Evolutionary conservation across 495 filamentous ascomycete species (phyloP).

Genomic region (Recurvomyces mirabilis): DNA sequence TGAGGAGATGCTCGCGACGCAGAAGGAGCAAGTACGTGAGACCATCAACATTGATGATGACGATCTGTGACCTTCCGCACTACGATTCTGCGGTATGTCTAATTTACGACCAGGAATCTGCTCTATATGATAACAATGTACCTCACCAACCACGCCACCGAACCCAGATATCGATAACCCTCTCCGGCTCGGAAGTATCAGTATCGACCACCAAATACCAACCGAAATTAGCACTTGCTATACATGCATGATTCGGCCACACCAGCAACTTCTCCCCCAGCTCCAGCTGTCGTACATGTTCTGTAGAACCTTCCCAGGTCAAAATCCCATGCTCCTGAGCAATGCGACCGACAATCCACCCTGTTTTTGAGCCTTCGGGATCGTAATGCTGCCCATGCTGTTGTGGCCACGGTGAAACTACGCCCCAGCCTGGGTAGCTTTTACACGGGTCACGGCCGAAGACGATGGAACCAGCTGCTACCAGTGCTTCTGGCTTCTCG

Average conservation of each 20-base stretch:
- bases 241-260: constrained; percentile 80
- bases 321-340: constrained; percentile 35
- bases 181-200: constrained; percentile 36
- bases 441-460: constrained; percentile 67
- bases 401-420: constrained; percentile 39
- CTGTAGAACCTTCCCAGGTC: constrained; percentile 34
- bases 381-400: constrained; percentile 19
- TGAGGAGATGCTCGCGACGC: not conserved
- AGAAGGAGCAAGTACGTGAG: not conserved
- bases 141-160: constrained; percentile 35
- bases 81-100: too few relatives aligned
- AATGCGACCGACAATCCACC: constrained; percentile 33
- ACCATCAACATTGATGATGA: constrained; percentile 9
- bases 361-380: constrained; percentile 23
- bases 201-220: constrained; percentile 72
- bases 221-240: constrained; percentile 58
- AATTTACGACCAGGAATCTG: too few relatives aligned
- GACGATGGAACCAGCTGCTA: constrained; percentile 60
- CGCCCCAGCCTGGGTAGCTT: constrained; percentile 60
- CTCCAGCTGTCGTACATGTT: constrained; percentile 44
- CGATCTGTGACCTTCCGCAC: too few relatives aligned
- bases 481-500: constrained; percentile 48
- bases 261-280: constrained; percentile 55
- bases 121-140: too few relatives aligned
- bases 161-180: constrained; percentile 32